Evolutionary conservation across 257 asterid genomes (phyloP).

Genomic region (Solanum dulcamara): DNA sequence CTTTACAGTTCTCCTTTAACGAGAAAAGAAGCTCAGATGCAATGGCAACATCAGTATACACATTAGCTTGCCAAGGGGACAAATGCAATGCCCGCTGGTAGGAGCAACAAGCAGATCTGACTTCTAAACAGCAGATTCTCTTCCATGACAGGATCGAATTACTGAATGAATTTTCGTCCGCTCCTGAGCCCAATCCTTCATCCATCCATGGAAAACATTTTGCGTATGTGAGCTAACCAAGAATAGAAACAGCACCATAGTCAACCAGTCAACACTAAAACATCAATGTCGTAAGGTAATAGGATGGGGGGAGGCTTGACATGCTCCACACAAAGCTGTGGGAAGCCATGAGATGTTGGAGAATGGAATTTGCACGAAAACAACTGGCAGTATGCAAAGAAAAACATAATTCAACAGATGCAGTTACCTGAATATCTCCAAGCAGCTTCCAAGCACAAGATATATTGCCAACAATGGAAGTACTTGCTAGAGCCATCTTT

Average conservation of each 20-base stretch:
- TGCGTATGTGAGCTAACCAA: slow-evolving; percentile 67
- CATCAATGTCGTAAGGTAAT: neutral
- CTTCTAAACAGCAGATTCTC: slow-evolving; percentile 54
- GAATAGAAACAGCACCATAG: slow-evolving; percentile 12
- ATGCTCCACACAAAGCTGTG: neutral
- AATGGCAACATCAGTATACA: slow-evolving; percentile 68
- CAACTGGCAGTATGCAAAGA: neutral
- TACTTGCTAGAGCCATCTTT: slow-evolving; percentile 42
- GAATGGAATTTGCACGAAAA: neutral
- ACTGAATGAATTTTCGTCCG: slow-evolving; percentile 46
- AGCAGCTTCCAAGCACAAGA: slow-evolving; percentile 90
- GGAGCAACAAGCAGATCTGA: slow-evolving; percentile 56
- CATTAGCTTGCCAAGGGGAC: slow-evolving; percentile 88
- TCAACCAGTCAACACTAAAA: slow-evolving; percentile 8
- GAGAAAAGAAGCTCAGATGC: slow-evolving; percentile 56
- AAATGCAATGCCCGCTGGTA: slow-evolving; percentile 91
- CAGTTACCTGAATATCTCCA: slow-evolving; percentile 87
- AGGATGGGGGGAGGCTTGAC: neutral
- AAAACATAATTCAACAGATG: neutral
- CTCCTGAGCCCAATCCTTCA: slow-evolving; percentile 21
- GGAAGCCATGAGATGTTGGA: neutral
- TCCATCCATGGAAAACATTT: slow-evolving; percentile 88
- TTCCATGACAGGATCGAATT: slow-evolving; percentile 68
- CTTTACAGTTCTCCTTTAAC: slow-evolving; percentile 39
- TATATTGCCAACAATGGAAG: slow-evolving; percentile 51